phyloP scores from a whole-genome alignment of 352 stramenopile genomes.

The Phytophthora idaei region DNA sequence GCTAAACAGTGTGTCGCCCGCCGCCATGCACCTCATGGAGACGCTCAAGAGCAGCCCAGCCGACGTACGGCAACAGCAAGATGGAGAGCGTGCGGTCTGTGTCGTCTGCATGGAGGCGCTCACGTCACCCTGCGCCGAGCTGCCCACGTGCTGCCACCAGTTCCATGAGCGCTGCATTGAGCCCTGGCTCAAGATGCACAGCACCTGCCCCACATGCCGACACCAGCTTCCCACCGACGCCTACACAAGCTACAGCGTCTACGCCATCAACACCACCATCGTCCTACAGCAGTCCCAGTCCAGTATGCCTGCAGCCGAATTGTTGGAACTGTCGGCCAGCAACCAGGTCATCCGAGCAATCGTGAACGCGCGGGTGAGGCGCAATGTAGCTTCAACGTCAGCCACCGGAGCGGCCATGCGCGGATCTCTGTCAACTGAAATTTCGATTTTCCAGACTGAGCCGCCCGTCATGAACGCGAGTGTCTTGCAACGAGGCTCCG shows the following conservation, averaged over 20 bases:
- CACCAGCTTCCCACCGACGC: constrained; percentile 80
- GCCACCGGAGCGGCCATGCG: constrained; percentile 10
- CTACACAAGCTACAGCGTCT: constrained; percentile 88
- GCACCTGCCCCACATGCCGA: constrained; percentile 84
- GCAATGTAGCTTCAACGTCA: constrained; percentile 42
- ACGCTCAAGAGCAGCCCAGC: constrained; percentile 55
- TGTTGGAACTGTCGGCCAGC: constrained; percentile 81
- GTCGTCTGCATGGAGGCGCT: constrained; percentile 88
- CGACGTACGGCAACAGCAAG: constrained; percentile 24
- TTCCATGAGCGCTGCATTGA: constrained; percentile 86
- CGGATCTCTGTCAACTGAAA: constrained; percentile 38
- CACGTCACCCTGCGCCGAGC: constrained; percentile 53
- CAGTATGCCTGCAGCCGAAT: constrained; percentile 70
- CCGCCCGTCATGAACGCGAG: constrained; percentile 82
- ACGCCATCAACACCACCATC: constrained; percentile 91
- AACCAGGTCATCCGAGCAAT: constrained; percentile 89
- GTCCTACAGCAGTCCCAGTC: constrained; percentile 87
- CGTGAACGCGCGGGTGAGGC: constrained; percentile 82
- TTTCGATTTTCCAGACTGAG: constrained; percentile 60
- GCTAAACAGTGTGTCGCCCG: constrained; percentile 83
- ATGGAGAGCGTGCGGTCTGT: constrained; percentile 47
- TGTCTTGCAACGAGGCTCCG: constrained; percentile 62
- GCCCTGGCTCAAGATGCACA: constrained; percentile 88
- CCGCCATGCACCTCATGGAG: constrained; percentile 63
- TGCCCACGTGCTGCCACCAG: constrained; percentile 77